A percentile compares a stretch with the other conserved stretches of the same genome.
These are phyloP conservation scores for Geum urbanum DNA, from an alignment of 306 rosid genomes.

Conservation along the genomic window DNA sequence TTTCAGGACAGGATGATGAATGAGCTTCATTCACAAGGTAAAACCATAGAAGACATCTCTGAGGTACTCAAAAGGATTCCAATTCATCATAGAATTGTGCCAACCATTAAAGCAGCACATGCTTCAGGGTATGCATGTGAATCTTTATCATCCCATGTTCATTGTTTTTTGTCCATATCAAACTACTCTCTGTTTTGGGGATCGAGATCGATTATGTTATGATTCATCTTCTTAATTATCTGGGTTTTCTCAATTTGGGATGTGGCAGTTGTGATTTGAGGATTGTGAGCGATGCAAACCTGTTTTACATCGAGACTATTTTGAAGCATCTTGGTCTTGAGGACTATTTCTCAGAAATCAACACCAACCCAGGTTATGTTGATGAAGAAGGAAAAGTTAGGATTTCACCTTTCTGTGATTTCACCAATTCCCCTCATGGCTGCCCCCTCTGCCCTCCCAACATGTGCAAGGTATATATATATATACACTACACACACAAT, in stretches of 20 bases:
- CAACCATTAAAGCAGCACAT: slow-evolving; percentile 59
- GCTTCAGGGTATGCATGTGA: slow-evolving; percentile 45
- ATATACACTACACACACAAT: no score
- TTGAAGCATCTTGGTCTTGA: slow-evolving; percentile 60
- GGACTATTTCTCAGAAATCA: slow-evolving; percentile 62
- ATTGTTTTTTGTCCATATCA: not conserved
- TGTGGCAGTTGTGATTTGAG: slow-evolving; percentile 66
- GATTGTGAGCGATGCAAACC: slow-evolving; percentile 75
- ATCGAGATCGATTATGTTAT: no score
- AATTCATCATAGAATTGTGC: slow-evolving; percentile 49
- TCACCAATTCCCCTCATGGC: slow-evolving; percentile 49
- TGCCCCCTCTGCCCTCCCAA: slow-evolving; percentile 70
- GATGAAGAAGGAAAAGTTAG: slow-evolving; percentile 56
- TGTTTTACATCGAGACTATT: slow-evolving; percentile 62
- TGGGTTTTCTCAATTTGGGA: not conserved
- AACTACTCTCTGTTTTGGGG: not conserved
- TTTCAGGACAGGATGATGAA: slow-evolving; percentile 68
- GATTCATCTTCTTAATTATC: not conserved
- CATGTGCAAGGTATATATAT: slow-evolving; percentile 70
- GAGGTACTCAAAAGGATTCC: slow-evolving; percentile 50
- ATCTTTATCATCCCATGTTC: not conserved
- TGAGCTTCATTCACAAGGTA: slow-evolving; percentile 57
- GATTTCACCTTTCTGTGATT: slow-evolving; percentile 56
- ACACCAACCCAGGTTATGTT: slow-evolving; percentile 63
- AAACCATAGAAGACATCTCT: slow-evolving; percentile 45